A percentile compares a stretch with the other conserved stretches of the same genome.
phyloP scores from a whole-genome alignment of 352 stramenopile genomes.

The Peronospora farinosa region DNA sequence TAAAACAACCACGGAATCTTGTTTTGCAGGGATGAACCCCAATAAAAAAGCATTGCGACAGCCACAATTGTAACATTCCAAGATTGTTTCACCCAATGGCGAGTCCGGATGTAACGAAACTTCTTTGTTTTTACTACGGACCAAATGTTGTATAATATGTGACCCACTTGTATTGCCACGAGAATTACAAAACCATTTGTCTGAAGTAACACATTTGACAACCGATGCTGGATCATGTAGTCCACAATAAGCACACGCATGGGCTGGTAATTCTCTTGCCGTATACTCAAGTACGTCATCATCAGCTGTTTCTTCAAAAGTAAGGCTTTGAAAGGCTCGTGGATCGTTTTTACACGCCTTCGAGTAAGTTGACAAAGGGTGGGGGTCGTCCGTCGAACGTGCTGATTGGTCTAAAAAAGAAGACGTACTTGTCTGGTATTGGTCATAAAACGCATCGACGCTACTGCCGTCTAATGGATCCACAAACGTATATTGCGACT shows the following conservation, averaged over 20 bases:
- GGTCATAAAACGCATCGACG: conserved; percentile 53
- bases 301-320: conserved; percentile 66
- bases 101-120: conserved; percentile 91
- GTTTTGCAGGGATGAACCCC: conserved; percentile 96
- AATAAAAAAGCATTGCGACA: conserved; percentile 97
- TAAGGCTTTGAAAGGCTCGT: conserved; percentile 53
- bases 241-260: conserved; percentile 96
- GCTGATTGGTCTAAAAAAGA: conserved; percentile 32
- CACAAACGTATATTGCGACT: conserved; percentile 61
- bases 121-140: conserved; percentile 89
- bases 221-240: conserved; percentile 95
- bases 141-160: conserved; percentile 98
- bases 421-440: conserved; percentile 32
- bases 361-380: no score
- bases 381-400: conserved; percentile 9
- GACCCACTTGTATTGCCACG: conserved; percentile 90
- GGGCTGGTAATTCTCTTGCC: conserved; percentile 71
- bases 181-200: conserved; percentile 99
- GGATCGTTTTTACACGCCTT: no score
- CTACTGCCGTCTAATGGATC: conserved; percentile 41
- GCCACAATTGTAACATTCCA: conserved; percentile 99
- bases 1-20: conserved; percentile 95
- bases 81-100: conserved; percentile 93
- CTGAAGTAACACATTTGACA: conserved; percentile 92
- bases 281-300: conserved; percentile 70